Evolutionary conservation across 2,329 filamentous ascomycete species (phyloP).

Genomic region (Stachybotrys chlorohalonatus): DNA sequence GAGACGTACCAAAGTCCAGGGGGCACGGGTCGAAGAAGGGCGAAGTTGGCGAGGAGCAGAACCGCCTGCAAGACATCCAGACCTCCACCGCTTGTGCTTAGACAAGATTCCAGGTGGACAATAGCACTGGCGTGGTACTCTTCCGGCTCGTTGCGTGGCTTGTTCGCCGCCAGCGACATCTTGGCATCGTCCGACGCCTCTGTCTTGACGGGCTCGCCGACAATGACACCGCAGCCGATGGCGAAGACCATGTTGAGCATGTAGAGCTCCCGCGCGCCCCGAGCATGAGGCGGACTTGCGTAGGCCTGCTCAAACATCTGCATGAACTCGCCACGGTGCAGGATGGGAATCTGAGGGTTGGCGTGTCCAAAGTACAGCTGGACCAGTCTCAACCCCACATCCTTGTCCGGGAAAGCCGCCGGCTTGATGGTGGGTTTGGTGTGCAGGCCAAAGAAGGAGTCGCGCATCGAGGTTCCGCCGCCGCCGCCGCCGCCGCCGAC

Average conservation of each 20-base stretch:
- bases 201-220: constrained; percentile 52
- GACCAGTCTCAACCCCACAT: constrained; percentile 63
- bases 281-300: constrained; percentile 52
- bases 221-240: constrained; percentile 87
- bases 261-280: constrained; percentile 77
- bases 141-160: constrained; percentile 63
- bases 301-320: constrained; percentile 79
- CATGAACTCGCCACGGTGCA: constrained; percentile 86
- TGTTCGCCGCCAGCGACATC: constrained; percentile 18
- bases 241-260: constrained; percentile 96
- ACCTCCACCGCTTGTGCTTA: constrained; percentile 78
- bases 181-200: constrained; percentile 25
- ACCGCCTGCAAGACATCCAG: constrained; percentile 93
- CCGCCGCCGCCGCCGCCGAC: constrained; percentile 12
- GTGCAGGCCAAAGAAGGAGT: constrained; percentile 95
- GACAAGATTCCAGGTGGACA: constrained; percentile 78
- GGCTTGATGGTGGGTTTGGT: constrained; percentile 81
- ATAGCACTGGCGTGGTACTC: constrained; percentile 96
- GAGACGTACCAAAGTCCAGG: constrained; percentile 69
- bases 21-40: constrained; percentile 79
- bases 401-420: constrained; percentile 71
- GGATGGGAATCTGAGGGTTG: constrained; percentile 89
- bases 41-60: constrained; percentile 81
- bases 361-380: constrained; percentile 91
- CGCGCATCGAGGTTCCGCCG: constrained; percentile 72